A percentile compares a stretch with the other conserved stretches of the same genome.
Evolutionary conservation across 2,329 filamentous ascomycete genomes (phyloP).

Genomic region (Fusarium pseudograminearum): DNA sequence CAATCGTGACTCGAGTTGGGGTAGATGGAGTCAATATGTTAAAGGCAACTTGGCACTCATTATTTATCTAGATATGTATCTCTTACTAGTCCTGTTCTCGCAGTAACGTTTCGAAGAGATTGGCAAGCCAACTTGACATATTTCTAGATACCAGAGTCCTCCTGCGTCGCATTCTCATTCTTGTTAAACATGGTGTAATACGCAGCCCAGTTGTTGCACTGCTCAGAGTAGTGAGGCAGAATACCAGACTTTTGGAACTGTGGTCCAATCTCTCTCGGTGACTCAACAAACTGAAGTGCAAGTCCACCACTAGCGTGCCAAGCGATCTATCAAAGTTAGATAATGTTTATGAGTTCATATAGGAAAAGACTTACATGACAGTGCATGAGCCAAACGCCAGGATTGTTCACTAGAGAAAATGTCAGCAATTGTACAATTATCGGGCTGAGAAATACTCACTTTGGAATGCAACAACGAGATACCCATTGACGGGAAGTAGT

Average conservation of each 20-base stretch:
- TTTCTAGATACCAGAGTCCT: conserved; percentile 13
- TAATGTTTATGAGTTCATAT: background rate
- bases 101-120: no score
- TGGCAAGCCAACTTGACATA: no score
- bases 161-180: conserved; percentile 19
- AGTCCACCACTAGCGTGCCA: background rate
- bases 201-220: conserved; percentile 19
- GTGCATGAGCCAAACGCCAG: conserved; percentile 8
- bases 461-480: conserved; percentile 8
- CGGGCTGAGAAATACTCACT: background rate
- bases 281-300: conserved; percentile 1
- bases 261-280: background rate
- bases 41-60: no score
- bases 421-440: background rate
- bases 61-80: background rate
- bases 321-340: background rate
- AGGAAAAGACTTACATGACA: conserved; percentile 2
- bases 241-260: conserved; percentile 1
- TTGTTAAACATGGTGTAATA: conserved; percentile 30
- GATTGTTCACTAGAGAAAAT: background rate
- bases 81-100: no score
- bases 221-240: conserved; percentile 1
- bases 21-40: no score
- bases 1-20: no score
- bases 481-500: background rate